Base-by-base conservation (phyloP, 2,329 filamentous ascomycete genomes). In the Aspergillus ochraceoroseus region DNA sequence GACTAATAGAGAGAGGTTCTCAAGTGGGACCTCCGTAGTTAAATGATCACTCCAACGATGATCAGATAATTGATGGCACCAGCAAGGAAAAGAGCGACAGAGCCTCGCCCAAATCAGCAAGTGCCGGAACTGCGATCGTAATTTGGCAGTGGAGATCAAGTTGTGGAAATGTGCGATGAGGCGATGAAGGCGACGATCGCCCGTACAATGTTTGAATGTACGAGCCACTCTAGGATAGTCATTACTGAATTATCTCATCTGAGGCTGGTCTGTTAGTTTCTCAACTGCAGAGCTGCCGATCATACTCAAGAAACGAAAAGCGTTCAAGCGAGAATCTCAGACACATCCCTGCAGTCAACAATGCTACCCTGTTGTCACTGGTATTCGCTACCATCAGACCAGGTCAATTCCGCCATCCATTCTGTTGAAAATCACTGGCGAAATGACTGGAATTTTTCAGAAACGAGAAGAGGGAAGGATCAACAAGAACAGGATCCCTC, bases 101-200 rank as follows among this genome's bases (percentile, higher is more conserved):
- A 40, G 38, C 44, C 36, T 57, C 34, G 32, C 55, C 56, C 14
- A 47, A 51, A 43, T 30, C 37, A 53, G 56, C 38, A 57, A 58
- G 54, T 58, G 47, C 48, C 49, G 47, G 49, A 46, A 47, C 54
- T 52, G 41, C 43, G 55, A 58, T 59, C 53, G 46, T 48, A 58
- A 56, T 55, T 33, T 38, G 33, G 17, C 30, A 33, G 15, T 23
- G 13, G 28, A 38, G 41, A 32, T 19, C 33, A 41, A 26, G 32
- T 22, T 23, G 14, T 32, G 20, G n/a, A 29, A 20, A 40, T 22
- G 15, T 28, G 19, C 13, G 7, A 33, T 44, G 37, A 41, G 20
- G 15, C 26, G 17, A 43, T 26, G 13, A 4, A 8, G 14, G 15
- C 19, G 12, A 17, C 25, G 11, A 25, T n/a, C n/a, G n/a, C n/a